Base-by-base conservation (phyloP, 1,284 basidiomycete genomes). In the Athelia sp. region DNA sequence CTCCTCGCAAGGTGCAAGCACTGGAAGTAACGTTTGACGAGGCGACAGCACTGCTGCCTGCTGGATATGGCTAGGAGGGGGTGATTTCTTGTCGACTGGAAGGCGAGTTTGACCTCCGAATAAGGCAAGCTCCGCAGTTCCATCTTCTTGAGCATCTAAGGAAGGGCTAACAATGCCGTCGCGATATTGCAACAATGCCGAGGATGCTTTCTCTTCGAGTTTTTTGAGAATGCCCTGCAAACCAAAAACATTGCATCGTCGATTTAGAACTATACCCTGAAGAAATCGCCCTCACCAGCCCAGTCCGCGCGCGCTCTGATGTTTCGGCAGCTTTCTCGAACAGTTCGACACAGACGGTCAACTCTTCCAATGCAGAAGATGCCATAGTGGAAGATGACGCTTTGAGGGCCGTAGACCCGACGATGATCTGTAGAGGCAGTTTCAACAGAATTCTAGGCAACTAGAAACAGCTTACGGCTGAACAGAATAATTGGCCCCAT, bases 51-150 rank as follows among this genome's bases (percentile, higher is more conserved):
- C n/a, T n/a, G n/a, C n/a, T n/a, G n/a, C n/a, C n/a, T n/a, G n/a
- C n/a, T n/a, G n/a, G n/a, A 26, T 63, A 56, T 38, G 58, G 50
- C 17, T 57, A 54, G 34, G 59, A 31, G 57, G 54, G 13, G 22
- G 50, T 50, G 13, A 53, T 40, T 2, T 49, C 54, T 69, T 80
- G 63, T 72, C 80, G 45, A 83, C 79, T 18, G 81, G 56, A 34
- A 80, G 69, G 38, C 71, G 69, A 6, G 79, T 81, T 53, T 79
- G 78, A 3, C 78, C 82, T 40, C 82, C 82, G 47, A 84, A 84
- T n/a, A 84, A 69, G 18, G 82, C 80, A 17, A 85, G 72, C 57
- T 83, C 81, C 53, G 84, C 77, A 43, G 76, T 72, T 34, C 75
- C 78, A 47, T 79, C 77, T 56, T 79, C 79, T 43, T 64, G 61